Conservation (phyloP, 257 asterid species). For the Asclepias syriaca region DNA sequence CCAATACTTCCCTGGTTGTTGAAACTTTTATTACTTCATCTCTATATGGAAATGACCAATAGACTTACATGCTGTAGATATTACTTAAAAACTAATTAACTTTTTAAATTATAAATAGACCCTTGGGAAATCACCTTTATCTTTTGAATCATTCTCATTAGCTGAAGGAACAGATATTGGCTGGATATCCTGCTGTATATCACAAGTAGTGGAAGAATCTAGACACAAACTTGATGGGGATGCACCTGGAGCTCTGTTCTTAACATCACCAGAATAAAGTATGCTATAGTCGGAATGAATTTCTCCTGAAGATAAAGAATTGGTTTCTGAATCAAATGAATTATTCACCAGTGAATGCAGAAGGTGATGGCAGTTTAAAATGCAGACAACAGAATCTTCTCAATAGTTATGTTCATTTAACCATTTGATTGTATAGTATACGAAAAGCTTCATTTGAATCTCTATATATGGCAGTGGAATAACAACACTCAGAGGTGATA, state of each 20-base stretch:
- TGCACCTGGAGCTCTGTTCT: constrained; percentile 20
- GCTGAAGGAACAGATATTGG: constrained; percentile 8
- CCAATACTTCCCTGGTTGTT: too few relatives aligned
- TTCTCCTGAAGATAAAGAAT: constrained; percentile 10
- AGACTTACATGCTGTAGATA: too few relatives aligned
- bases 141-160: constrained; percentile 20
- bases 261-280: constrained; percentile 23
- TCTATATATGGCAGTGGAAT: neutral
- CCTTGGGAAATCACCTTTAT: constrained; percentile 36
- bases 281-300: neutral
- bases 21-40: too few relatives aligned
- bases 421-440: neutral
- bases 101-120: too few relatives aligned
- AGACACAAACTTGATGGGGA: constrained; percentile 11
- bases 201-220: constrained; percentile 19
- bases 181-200: constrained; percentile 19
- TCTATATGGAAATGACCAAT: too few relatives aligned
- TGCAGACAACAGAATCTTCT: neutral
- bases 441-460: neutral
- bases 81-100: too few relatives aligned
- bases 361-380: neutral
- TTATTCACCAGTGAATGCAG: neutral
- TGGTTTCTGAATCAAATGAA: neutral
- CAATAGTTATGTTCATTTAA: neutral
- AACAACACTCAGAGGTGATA: neutral